Base-by-base conservation (phyloP, 805 yeast species). In the Alloascoidea africana region DNA sequence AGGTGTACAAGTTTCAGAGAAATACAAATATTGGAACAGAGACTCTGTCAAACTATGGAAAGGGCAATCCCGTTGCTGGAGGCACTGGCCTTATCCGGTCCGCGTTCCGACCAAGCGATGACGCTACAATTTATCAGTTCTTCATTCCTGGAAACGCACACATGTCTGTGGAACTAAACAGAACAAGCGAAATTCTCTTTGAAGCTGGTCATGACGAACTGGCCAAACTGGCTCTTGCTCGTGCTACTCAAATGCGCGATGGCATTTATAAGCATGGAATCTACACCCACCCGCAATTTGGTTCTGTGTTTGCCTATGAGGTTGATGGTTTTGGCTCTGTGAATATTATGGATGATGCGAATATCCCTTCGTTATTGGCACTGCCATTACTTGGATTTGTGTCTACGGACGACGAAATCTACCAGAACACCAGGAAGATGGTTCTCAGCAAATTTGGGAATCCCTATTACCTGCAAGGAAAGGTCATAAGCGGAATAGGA, bases 51-150 rank as follows among this genome's bases (percentile, higher is more conserved):
- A 59, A 84, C 35, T 69, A 70, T 1, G 96, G 96, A 1, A 67
- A 69, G 1, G 96, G 96, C 1, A 80, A 83, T 50, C 96, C 96
- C 0, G 87, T 81, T 1, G 76, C 76, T 41, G 66, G 51, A 39
- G 71, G 67, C 30, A 76, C 83, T 0, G 86, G 89, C 0, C 59
- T 84, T 42, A 60, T 83, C n/a, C 62, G 93, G 36, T 76, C 87
- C 3, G 87, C 93, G 0, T 84, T 84, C 52, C 60, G 95, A 46
- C 95, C 95, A 5, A 77, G 89, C 14, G 95, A 84, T 53, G 95
- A 84, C 55, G 84, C 93, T 1, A 73, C 85, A 32, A 70, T 76
- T n/a, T 68, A 67, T 42, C 94, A 82, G 53, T 73, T 77, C 41
- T 80, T 85, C 52, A 70, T 86, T 34, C 95, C 95, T 1, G 94